Evolutionary conservation across 805 yeast species (phyloP), one percentile per base, ranked within the genome.

Genomic region (Metschnikowia proteae): DNA sequence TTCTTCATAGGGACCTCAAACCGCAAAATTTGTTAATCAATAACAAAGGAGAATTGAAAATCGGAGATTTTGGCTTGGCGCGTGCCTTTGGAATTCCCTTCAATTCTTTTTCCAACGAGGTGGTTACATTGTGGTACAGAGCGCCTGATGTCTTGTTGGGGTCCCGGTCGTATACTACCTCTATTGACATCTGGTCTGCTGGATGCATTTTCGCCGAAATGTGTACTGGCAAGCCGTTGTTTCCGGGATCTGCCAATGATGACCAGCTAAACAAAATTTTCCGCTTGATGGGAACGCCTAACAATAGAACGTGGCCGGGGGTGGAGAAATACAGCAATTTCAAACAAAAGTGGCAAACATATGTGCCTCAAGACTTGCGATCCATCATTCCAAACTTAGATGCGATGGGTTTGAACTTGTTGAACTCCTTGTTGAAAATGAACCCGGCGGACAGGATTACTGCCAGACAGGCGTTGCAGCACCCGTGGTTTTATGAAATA

Each of bases 31-130:
- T 94, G 58, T 78, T 94, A 60, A 92, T 95, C 60, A 89, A 85
- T 66, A 73, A 77, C 57, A 91, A 90, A 65, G 99, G 99, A 6
- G 94, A 87, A 64, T 75, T 94, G 60, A 94, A 94, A 65, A 74
- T 94, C 54, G 99, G 96, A 34, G 99, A 94, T 73, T 94, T 94
- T 65, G 99, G 99, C 33, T 78, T 94, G 49, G 98, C 98, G 0
- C 76, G 99, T 55, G 99, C 99, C 4, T 94, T 88, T 70, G 99
- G 99, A 13, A 95, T 94, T 46, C 99, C 99, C 2, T 92, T 94
- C 53, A 90, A 95, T 70, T 94, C 99, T 0, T 94, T 91, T 63
- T 88, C 97, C 22, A 94, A 92, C 67, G 99, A 94, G 66, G 98
- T 94, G 46, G 99, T 94, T 39, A 94, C 99, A 0, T 73, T 94